Conservation (phyloP, 148 eudicot species). For the Heliamphora exappendiculata region DNA sequence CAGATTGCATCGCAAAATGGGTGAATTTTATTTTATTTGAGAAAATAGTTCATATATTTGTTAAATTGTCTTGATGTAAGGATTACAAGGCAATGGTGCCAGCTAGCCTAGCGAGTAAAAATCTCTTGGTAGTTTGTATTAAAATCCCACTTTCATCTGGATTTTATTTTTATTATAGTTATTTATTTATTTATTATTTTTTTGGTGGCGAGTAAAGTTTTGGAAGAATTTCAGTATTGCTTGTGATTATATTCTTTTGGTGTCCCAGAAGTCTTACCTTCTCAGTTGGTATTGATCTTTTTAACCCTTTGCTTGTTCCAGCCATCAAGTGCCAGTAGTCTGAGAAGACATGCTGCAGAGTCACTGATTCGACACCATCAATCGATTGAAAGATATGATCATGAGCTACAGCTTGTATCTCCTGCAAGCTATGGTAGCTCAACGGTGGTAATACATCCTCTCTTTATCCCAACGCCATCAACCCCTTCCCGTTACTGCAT, state of each 20-base stretch:
- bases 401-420: constrained; percentile 42
- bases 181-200: too few species aligned
- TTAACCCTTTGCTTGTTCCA: constrained; percentile 16
- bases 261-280: background rate
- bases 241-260: background rate
- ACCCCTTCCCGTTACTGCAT: too few species aligned
- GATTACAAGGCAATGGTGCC: background rate
- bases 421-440: constrained; percentile 69
- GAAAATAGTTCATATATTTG: background rate
- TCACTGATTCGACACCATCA: constrained; percentile 45
- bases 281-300: background rate
- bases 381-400: constrained; percentile 37
- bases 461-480: too few species aligned
- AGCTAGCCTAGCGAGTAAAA: too few species aligned
- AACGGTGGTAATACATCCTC: constrained; percentile 44
- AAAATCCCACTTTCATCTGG: background rate
- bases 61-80: background rate
- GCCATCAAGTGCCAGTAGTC: constrained; percentile 39
- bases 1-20: background rate
- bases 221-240: background rate
- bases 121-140: too few species aligned
- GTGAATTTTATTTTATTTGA: too few species aligned
- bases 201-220: too few species aligned
- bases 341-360: constrained; percentile 49
- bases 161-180: too few species aligned